A percentile compares a stretch with the other conserved stretches of the same genome.
Conservation (phyloP, 306 rosid genomes). For the Inga leiocalycina region DNA sequence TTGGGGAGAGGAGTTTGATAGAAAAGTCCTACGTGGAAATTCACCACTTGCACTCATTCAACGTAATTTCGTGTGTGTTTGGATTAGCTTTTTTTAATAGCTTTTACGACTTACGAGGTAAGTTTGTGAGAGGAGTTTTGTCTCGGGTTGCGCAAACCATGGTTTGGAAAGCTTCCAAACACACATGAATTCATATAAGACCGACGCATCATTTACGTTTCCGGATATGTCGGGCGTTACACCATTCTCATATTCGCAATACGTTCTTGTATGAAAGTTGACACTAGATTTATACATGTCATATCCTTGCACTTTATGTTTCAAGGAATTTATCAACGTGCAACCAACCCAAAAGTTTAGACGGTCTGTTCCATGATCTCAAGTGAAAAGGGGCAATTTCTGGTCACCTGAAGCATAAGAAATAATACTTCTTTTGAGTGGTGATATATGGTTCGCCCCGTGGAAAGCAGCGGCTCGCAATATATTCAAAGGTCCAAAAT, state of each 20-base stretch:
- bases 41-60: not conserved
- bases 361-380: conserved; percentile 21
- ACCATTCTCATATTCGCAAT: not conserved
- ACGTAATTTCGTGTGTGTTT: too few relatives aligned
- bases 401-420: conserved; percentile 91
- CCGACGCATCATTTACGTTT: not conserved
- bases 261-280: not conserved
- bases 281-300: not conserved
- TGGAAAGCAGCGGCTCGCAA: conserved; percentile 79
- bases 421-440: conserved; percentile 79
- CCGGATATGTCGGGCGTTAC: not conserved
- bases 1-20: not conserved
- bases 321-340: not conserved
- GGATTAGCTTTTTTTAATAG: too few relatives aligned
- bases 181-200: too few relatives aligned
- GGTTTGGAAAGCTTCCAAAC: too few relatives aligned
- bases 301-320: not conserved
- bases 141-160: too few relatives aligned
- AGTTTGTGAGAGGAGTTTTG: too few relatives aligned
- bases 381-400: conserved; percentile 69
- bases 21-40: not conserved
- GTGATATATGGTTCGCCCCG: conserved; percentile 70
- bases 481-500: conserved; percentile 84
- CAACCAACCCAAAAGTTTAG: not conserved
- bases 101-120: too few relatives aligned